Conservation (phyloP, 2,329 filamentous ascomycete species). For the Ophiosphaerella korrae region DNA sequence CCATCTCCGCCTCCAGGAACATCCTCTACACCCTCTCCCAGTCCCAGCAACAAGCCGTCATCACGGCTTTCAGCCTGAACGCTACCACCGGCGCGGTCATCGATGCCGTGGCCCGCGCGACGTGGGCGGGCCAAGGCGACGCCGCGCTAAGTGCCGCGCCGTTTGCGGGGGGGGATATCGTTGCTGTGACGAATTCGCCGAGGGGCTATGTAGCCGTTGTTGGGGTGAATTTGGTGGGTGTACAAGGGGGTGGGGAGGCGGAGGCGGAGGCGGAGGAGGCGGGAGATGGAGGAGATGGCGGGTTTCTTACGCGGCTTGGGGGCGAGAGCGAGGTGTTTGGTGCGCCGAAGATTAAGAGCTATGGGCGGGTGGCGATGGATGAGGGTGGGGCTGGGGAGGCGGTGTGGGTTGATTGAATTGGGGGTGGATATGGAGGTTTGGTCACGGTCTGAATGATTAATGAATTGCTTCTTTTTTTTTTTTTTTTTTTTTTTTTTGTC, state of each 20-base stretch:
- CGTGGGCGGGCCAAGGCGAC: slow-evolving; percentile 17
- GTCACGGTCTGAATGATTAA: too few relatives aligned
- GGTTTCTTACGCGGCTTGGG: too few relatives aligned
- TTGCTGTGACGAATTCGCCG: slow-evolving; percentile 25
- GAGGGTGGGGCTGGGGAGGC: slow-evolving; percentile 6
- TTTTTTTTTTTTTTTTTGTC: too few relatives aligned
- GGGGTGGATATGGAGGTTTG: not conserved
- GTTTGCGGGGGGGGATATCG: slow-evolving; percentile 17
- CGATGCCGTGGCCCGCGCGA: slow-evolving; percentile 18
- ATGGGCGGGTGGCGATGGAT: slow-evolving; percentile 6
- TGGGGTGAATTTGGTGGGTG: slow-evolving; percentile 13
- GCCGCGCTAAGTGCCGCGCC: slow-evolving; percentile 19
- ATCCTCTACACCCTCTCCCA: slow-evolving; percentile 30
- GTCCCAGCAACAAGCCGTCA: slow-evolving; percentile 15
- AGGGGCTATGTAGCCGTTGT: slow-evolving; percentile 22
- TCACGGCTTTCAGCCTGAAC: slow-evolving; percentile 24
- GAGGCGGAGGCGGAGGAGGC: too few relatives aligned
- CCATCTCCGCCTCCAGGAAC: slow-evolving; percentile 21
- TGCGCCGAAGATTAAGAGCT: slow-evolving; percentile 8
- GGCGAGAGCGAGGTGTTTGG: not conserved
- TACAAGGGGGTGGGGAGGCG: not conserved
- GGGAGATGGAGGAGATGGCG: too few relatives aligned
- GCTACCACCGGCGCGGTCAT: slow-evolving; percentile 23
- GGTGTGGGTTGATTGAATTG: slow-evolving; percentile 13
- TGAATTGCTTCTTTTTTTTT: too few relatives aligned